Evolutionary conservation across 768 basidiomycete genomes (phyloP).

Genomic region (Amylocystis lapponica): DNA sequence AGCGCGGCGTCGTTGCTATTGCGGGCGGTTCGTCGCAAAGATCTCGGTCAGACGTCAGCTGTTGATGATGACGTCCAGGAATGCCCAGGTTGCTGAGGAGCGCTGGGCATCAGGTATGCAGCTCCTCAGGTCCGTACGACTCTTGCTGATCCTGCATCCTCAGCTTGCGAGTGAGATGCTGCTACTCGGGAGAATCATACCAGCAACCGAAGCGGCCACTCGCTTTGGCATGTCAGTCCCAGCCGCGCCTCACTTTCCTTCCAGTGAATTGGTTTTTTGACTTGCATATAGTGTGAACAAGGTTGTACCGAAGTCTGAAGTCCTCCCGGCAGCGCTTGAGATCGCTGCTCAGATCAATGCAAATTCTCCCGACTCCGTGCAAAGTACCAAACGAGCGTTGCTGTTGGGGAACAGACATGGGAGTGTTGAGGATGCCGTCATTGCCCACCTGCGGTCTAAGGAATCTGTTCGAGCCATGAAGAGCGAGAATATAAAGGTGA

Average conservation of each 20-base stretch:
- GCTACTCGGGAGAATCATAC: constrained; percentile 63
- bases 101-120: constrained; percentile 68
- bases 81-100: constrained; percentile 64
- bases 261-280: background rate
- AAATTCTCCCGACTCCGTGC: constrained; percentile 78
- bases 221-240: constrained; percentile 67
- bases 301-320: constrained; percentile 50
- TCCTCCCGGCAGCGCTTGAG: constrained; percentile 56
- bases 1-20: constrained; percentile 66
- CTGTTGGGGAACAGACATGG: constrained; percentile 44
- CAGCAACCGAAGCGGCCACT: constrained; percentile 58
- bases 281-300: constrained; percentile 52
- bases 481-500: constrained; percentile 67
- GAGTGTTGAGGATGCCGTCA: constrained; percentile 46
- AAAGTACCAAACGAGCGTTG: constrained; percentile 68
- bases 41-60: background rate
- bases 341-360: constrained; percentile 51
- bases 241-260: background rate
- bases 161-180: constrained; percentile 75
- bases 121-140: constrained; percentile 1
- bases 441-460: constrained; percentile 38
- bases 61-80: constrained; percentile 23
- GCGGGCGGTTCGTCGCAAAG: constrained; percentile 52
- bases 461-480: constrained; percentile 49
- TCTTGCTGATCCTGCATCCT: background rate